Percentiles rank a stretch among this genome's conserved stretches.
These are phyloP conservation scores for Capronia coronata DNA, from an alignment of 2,329 filamentous ascomycete genomes.

Conservation along the genomic window DNA sequence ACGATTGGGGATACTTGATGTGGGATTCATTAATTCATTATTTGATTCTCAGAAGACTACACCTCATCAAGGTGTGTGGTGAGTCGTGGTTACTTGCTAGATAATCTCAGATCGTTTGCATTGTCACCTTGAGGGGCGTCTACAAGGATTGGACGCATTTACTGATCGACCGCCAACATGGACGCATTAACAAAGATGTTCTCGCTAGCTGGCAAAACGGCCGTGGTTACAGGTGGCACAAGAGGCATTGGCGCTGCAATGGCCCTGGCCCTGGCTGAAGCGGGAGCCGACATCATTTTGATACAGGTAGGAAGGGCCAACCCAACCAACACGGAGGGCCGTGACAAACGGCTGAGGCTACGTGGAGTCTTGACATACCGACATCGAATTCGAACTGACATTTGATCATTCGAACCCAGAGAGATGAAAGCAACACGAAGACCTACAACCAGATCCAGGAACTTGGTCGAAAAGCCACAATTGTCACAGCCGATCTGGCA, in stretches of 20 bases:
- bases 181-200: not conserved
- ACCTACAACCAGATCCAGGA: slow-evolving; percentile 37
- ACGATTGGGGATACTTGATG: not conserved
- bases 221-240: slow-evolving; percentile 34
- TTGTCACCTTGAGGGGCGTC: too few relatives aligned
- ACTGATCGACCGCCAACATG: too few relatives aligned
- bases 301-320: slow-evolving; percentile 31
- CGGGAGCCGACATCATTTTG: slow-evolving; percentile 42
- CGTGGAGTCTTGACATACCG: not conserved
- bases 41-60: not conserved
- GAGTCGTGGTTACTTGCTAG: too few relatives aligned
- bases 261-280: slow-evolving; percentile 43
- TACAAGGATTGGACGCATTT: too few relatives aligned
- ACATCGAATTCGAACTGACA: not conserved
- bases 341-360: too few relatives aligned
- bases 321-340: too few relatives aligned
- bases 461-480: slow-evolving; percentile 38
- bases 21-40: not conserved
- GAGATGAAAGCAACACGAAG: slow-evolving; percentile 46
- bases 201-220: slow-evolving; percentile 1
- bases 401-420: slow-evolving; percentile 34
- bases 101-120: too few relatives aligned
- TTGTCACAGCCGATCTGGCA: slow-evolving; percentile 41
- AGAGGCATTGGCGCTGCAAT: slow-evolving; percentile 44
- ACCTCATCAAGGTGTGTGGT: too few relatives aligned